Base-by-base conservation (phyloP, 345 rosid genomes). In the Raphanus sativus region DNA sequence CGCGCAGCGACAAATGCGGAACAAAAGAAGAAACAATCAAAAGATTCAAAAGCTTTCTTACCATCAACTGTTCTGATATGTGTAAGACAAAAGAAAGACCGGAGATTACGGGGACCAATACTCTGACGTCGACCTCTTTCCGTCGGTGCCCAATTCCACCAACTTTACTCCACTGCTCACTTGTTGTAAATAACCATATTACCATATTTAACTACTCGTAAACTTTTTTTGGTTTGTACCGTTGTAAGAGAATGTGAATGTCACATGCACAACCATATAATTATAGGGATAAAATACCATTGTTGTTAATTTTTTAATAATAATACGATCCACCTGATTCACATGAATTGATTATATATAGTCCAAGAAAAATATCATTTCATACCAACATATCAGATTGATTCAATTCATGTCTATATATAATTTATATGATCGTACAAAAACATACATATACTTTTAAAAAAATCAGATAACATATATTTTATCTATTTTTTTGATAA, bases 81-180 rank as follows among this genome's bases (percentile, higher is more conserved):
- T 71, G 77, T 59, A 77, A 71, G 76, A 77, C 72, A 71, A 77
- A 62, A 8, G 17, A 65, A 59, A 30, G 61, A 59, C 56, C 81
- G 73, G 40, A 66, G 69, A 72, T 72, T 73, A 66, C 81, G 81
- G 81, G 71, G 81, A 72, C 81, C 81, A 67, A 78, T 15, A 78
- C 73, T 67, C 73, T 67, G 77, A 66, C 77, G 73, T 78, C 42
- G 77, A 59, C 81, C 77, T 78, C 67, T 48, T 56, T 72, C 65
- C 77, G 81, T 78, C 81, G 81, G 81, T 78, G 81, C 77, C 81
- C 69, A 63, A 52, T 70, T 70, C 75, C 75, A 77, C 75, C 80
- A 70, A 70, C 65, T 70, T 64, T 62, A 25, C 55, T 61, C 17
- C 26, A 36, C 25, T 75, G 3, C 61, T 75, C 68, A 75, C 69